Conservation (phyloP, 352 stramenopile species). For the Halophytophthora polymorphica region DNA sequence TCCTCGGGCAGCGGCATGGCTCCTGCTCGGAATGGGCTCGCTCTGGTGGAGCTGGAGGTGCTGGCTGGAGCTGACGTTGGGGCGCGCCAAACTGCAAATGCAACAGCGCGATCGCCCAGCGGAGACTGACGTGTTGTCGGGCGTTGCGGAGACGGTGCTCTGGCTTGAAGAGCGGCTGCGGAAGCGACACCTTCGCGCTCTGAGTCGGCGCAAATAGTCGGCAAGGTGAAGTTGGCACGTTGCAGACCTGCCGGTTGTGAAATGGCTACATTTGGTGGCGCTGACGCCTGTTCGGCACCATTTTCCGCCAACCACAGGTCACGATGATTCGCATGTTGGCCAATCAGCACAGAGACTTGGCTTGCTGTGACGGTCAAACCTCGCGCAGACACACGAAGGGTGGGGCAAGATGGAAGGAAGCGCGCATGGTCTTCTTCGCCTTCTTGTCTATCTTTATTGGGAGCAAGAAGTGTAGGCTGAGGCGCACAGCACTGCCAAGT, state of each 20-base stretch:
- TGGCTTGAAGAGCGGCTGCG: conserved; percentile 1
- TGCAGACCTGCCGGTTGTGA: too few species aligned
- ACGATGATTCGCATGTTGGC: too few species aligned
- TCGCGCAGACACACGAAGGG: too few species aligned
- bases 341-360: too few species aligned
- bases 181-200: too few species aligned
- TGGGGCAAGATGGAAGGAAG: neutral
- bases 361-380: too few species aligned
- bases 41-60: neutral
- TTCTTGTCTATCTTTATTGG: conserved; percentile 34
- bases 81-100: conserved; percentile 15
- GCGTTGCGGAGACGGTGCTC: neutral
- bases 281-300: too few species aligned
- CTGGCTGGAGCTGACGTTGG: conserved; percentile 2
- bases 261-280: too few species aligned
- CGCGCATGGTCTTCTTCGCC: conserved; percentile 1
- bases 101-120: neutral
- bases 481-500: conserved; percentile 4
- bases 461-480: neutral
- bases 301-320: too few species aligned
- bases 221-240: too few species aligned
- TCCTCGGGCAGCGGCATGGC: conserved; percentile 47
- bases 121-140: too few species aligned
- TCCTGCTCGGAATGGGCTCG: neutral
- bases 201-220: too few species aligned